These are phyloP conservation scores for Venustampulla echinocandica DNA, from an alignment of 495 filamentous ascomycete species.

Conservation along the genomic window DNA sequence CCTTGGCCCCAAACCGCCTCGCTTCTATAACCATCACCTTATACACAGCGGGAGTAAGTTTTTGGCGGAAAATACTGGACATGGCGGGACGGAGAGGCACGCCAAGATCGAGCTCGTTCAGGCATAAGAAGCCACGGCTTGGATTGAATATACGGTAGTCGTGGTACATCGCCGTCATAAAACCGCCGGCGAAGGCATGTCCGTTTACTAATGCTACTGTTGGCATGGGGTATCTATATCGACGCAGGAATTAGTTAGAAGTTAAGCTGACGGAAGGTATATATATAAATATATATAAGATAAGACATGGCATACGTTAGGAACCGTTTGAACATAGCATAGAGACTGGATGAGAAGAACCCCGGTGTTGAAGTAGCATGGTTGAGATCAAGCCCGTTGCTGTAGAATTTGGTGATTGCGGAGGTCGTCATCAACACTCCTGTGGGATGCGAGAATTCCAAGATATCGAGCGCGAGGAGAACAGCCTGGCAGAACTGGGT, in stretches of 20 bases:
- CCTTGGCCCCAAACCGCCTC: conserved; percentile 49
- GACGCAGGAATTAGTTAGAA: neutral
- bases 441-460: conserved; percentile 56
- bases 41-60: conserved; percentile 48
- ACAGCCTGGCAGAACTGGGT: conserved; percentile 56
- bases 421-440: conserved; percentile 71
- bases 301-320: conserved; percentile 43
- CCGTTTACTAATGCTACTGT: conserved; percentile 68
- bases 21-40: conserved; percentile 61
- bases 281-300: neutral
- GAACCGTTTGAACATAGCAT: conserved; percentile 48
- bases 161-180: conserved; percentile 78
- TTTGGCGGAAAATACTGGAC: conserved; percentile 63
- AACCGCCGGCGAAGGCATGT: conserved; percentile 71
- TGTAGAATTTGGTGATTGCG: conserved; percentile 69
- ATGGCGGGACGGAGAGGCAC: conserved; percentile 62
- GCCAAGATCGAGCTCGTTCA: conserved; percentile 74
- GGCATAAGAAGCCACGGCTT: conserved; percentile 55
- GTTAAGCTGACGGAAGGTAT: too few relatives aligned
- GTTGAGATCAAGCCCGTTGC: conserved; percentile 66
- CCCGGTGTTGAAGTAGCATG: conserved; percentile 38
- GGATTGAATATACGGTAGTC: conserved; percentile 74
- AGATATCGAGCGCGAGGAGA: conserved; percentile 58
- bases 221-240: conserved; percentile 65
- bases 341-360: conserved; percentile 49